Evolutionary conservation across 768 basidiomycete genomes (phyloP).

Genomic region (Boletus huronensis): DNA sequence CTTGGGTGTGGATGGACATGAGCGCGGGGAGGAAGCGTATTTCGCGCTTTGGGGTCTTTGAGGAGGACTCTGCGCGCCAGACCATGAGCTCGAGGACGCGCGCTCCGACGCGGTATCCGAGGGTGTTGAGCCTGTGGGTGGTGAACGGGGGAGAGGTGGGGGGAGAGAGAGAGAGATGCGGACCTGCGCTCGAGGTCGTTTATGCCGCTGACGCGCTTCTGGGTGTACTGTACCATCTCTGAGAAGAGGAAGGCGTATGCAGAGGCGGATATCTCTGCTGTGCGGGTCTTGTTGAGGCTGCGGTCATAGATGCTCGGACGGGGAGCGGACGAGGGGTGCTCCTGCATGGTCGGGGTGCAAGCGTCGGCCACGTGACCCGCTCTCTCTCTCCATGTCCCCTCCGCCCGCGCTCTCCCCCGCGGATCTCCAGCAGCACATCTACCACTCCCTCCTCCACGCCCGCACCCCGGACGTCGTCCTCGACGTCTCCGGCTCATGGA

Average conservation of each 20-base stretch:
- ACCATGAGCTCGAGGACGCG: slow-evolving; percentile 84
- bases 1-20: slow-evolving; percentile 91
- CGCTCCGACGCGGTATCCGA: slow-evolving; percentile 89
- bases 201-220: slow-evolving; percentile 91
- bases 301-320: slow-evolving; percentile 88
- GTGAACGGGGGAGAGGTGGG: not conserved
- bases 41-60: slow-evolving; percentile 91
- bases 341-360: too few species aligned
- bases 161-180: slow-evolving; percentile 19
- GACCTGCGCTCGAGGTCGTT: slow-evolving; percentile 93
- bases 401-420: slow-evolving; percentile 42
- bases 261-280: slow-evolving; percentile 76
- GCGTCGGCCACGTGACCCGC: slow-evolving; percentile 4
- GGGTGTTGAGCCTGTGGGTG: slow-evolving; percentile 68
- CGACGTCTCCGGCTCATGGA: slow-evolving; percentile 63
- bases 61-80: slow-evolving; percentile 72
- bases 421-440: slow-evolving; percentile 73
- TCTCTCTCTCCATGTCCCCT: slow-evolving; percentile 32
- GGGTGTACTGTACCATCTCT: slow-evolving; percentile 93
- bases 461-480: slow-evolving; percentile 78
- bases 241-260: slow-evolving; percentile 91
- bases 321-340: too few species aligned
- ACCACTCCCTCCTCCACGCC: slow-evolving; percentile 65
- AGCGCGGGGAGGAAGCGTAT: slow-evolving; percentile 86
- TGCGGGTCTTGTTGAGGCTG: slow-evolving; percentile 81